phyloP scores from a whole-genome alignment of 139 green algal species.

The Ulvella scutata region DNA sequence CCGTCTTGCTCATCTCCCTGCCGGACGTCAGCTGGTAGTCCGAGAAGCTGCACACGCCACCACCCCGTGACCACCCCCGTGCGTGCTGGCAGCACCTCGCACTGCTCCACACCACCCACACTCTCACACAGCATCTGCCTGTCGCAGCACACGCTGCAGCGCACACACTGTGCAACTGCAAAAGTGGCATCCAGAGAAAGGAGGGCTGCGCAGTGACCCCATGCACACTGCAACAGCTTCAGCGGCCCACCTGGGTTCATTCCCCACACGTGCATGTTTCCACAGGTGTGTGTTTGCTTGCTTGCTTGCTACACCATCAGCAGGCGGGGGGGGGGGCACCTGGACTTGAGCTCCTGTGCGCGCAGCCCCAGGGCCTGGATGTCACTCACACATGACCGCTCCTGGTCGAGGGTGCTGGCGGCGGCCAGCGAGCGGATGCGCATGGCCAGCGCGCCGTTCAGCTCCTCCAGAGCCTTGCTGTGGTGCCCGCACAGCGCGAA shows the following conservation, averaged over 20 bases:
- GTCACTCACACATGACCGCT: not conserved
- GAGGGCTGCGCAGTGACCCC: not conserved
- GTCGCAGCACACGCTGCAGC: too few relatives aligned
- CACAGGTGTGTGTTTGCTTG: too few relatives aligned
- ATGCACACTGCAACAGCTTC: too few relatives aligned
- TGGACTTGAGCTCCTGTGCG: not conserved
- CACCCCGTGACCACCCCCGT: too few relatives aligned
- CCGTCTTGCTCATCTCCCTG: not conserved
- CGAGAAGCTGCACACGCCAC: not conserved
- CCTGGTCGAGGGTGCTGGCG: not conserved
- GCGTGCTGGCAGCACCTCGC: too few relatives aligned
- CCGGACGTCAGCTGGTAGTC: not conserved
- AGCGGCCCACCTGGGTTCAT: too few relatives aligned
- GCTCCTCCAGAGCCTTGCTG: not conserved
- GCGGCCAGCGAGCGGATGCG: not conserved
- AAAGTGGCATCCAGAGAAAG: not conserved
- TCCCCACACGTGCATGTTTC: too few relatives aligned
- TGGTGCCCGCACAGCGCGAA: conserved; percentile 1
- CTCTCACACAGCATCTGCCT: too few relatives aligned
- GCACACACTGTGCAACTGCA: too few relatives aligned
- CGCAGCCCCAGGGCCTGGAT: not conserved
- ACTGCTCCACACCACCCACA: too few relatives aligned
- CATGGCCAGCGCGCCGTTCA: not conserved
- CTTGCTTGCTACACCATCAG: too few relatives aligned
- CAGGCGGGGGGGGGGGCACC: not conserved